phyloP scores from a whole-genome alignment of 441 rosid genomes.

The Aleurites moluccanus region DNA sequence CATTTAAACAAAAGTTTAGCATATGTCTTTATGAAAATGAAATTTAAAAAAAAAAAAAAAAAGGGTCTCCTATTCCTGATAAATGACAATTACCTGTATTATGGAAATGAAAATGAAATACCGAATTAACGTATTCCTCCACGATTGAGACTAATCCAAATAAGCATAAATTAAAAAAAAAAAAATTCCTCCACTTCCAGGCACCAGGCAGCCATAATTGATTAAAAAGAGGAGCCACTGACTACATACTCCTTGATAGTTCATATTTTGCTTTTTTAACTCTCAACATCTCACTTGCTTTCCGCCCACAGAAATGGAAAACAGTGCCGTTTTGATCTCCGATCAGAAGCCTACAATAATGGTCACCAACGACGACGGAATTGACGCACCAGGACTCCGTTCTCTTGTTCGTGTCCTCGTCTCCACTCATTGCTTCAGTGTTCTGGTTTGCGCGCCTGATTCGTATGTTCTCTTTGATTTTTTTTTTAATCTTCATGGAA shows the following conservation, averaged over 20 bases:
- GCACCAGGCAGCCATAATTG: background rate
- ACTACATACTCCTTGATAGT: too few species aligned
- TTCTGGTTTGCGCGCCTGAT: conserved; percentile 89
- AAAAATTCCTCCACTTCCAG: background rate
- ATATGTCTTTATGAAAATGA: too few species aligned
- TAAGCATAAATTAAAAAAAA: background rate
- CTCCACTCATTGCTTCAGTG: conserved; percentile 55
- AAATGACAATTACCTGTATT: too few species aligned
- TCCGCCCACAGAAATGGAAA: conserved; percentile 37
- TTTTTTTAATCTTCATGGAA: background rate
- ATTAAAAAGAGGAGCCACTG: background rate
- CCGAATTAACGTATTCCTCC: too few species aligned
- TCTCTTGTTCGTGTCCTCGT: conserved; percentile 69
- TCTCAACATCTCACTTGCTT: too few species aligned
- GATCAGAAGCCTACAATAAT: conserved; percentile 49
- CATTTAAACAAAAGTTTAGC: too few species aligned
- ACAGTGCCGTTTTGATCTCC: conserved; percentile 18
- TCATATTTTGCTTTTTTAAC: background rate
- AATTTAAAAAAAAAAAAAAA: too few species aligned
- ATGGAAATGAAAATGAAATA: too few species aligned
- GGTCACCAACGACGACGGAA: conserved; percentile 94
- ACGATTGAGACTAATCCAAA: too few species aligned
- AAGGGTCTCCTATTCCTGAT: too few species aligned
- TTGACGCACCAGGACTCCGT: conserved; percentile 78
- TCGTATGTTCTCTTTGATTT: conserved; percentile 45